phyloP scores from a whole-genome alignment of 2,329 filamentous ascomycete genomes.

The Xylaria digitata region DNA sequence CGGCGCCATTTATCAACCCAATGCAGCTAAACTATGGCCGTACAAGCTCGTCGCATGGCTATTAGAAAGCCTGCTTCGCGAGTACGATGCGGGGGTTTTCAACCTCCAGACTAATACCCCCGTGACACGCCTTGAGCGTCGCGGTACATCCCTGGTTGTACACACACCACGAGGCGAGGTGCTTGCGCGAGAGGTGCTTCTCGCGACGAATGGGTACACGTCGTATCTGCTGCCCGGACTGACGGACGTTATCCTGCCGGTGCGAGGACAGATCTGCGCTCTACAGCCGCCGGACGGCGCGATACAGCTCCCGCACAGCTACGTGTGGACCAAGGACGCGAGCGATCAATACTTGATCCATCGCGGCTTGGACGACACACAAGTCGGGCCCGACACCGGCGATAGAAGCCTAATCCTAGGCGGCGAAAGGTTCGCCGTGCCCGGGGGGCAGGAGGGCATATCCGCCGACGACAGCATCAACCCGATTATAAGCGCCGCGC shows the following conservation, averaged over 20 bases:
- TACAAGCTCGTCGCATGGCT: slow-evolving; percentile 85
- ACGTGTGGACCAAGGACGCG: slow-evolving; percentile 34
- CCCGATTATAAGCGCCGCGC: slow-evolving; percentile 63
- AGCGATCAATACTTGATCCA: slow-evolving; percentile 38
- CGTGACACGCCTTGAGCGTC: slow-evolving; percentile 59
- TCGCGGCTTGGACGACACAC: slow-evolving; percentile 32
- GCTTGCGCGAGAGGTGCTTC: slow-evolving; percentile 70
- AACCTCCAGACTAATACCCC: slow-evolving; percentile 82
- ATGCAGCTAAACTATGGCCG: slow-evolving; percentile 80
- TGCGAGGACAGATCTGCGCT: slow-evolving; percentile 77
- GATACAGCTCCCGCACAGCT: slow-evolving; percentile 39
- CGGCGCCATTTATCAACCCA: slow-evolving; percentile 72
- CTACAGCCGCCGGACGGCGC: slow-evolving; percentile 65
- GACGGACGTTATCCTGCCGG: slow-evolving; percentile 71
- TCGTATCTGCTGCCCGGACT: slow-evolving; percentile 78
- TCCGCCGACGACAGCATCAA: slow-evolving; percentile 72
- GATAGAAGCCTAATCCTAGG: slow-evolving; percentile 70
- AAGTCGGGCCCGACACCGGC: slow-evolving; percentile 3
- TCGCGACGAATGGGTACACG: slow-evolving; percentile 88
- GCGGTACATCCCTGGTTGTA: slow-evolving; percentile 64
- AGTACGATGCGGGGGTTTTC: slow-evolving; percentile 54
- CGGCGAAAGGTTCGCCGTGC: slow-evolving; percentile 71
- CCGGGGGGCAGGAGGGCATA: slow-evolving; percentile 65
- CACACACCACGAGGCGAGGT: slow-evolving; percentile 77
- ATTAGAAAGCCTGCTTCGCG: slow-evolving; percentile 67